Evolutionary conservation across 208 protist genomes (phyloP), one percentile per base, ranked within the genome.

Genomic region (Leptomonas pyrrhocoris): DNA sequence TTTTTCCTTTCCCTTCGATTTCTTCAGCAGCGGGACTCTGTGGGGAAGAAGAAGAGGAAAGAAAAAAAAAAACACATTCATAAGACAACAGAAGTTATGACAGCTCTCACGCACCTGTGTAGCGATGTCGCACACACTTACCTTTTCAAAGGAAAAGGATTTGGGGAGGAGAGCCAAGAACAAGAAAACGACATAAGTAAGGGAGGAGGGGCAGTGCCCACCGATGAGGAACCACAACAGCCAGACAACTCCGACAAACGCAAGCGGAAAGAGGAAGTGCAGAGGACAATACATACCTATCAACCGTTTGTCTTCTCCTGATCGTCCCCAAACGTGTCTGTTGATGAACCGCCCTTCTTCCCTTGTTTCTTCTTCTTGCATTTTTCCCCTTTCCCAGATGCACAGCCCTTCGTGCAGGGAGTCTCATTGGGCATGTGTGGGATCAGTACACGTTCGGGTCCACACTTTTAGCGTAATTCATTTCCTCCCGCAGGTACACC

Each of bases 381-480:
- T 16, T 50, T 6, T 50, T 16, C 45, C 6, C 45, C n/a, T n/a
- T 23, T 50, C n/a, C n/a, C n/a, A n/a, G n/a, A n/a, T n/a, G n/a
- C n/a, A n/a, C n/a, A n/a, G n/a, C n/a, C n/a, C n/a, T n/a, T n/a
- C n/a, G n/a, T n/a, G n/a, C n/a, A n/a, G n/a, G n/a, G n/a, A n/a
- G n/a, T n/a, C n/a, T n/a, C n/a, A n/a, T n/a, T n/a, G n/a, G n/a
- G n/a, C n/a, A n/a, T n/a, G n/a, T n/a, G n/a, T n/a, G n/a, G n/a
- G 5, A 18, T 55, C 60, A 94, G 67, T 87, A 91, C 59, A 75
- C 86, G 38, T 79, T 66, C 0, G 79, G 81, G 61, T 89, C 81
- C 19, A 86, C 61, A n/a, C 78, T 49, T 68, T 90, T 85, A 11
- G 82, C 86, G 61, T 93, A 91, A 21, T 74, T 74, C 89, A 94